Base-by-base conservation (phyloP, 2,329 filamentous ascomycete species). In the Diplodia seriata region DNA sequence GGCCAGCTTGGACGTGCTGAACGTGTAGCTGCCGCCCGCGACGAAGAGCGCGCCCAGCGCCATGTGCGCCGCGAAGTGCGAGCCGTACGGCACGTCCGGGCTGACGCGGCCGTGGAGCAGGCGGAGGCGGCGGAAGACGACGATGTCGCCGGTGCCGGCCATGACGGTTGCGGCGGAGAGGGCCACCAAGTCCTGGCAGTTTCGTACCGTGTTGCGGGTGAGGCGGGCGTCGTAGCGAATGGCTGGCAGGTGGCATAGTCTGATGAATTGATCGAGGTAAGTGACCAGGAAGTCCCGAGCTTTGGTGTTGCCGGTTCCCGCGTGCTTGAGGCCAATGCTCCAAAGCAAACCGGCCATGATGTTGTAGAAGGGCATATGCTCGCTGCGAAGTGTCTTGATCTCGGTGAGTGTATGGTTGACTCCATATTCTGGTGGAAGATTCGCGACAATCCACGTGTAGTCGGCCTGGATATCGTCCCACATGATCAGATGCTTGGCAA, bases 81-180 rank as follows among this genome's bases (percentile, higher is more conserved):
- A 97, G 55, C 95, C 95, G 75, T 97, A 99, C 0, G 94, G 90
- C 0, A 91, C 94, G 47, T 95, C 92, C 1, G 86, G 82, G 68
- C 97, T 91, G 65, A 94, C 89, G 18, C 94, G 89, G 26, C 94
- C 94, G 76, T 99, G 96, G 49, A 99, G 86, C 18, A 91, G 89
- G 18, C 95, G 90, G 38, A 99, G 85, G 15, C 94, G 90, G 26
- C 95, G 90, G 73, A 98, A 91, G 1, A 97, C 89, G 2, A 87
- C 81, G 23, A 99, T 82, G 75, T 99, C 96, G 49, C 96, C 95
- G 0, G 93, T 97, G 33, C 95, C 95, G 6, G 96, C 93, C 94
- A 98, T 98, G 63, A 98, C 92, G 1, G 91, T 92, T 0, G 95
- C 90, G 26, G 89, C 88, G 6, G 93, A 91, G 6, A 99, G 83